A percentile compares a stretch with the other conserved stretches of the same genome.
phyloP scores from a whole-genome alignment of 2,329 filamentous ascomycete genomes.

The Drechmeria coniospora region DNA sequence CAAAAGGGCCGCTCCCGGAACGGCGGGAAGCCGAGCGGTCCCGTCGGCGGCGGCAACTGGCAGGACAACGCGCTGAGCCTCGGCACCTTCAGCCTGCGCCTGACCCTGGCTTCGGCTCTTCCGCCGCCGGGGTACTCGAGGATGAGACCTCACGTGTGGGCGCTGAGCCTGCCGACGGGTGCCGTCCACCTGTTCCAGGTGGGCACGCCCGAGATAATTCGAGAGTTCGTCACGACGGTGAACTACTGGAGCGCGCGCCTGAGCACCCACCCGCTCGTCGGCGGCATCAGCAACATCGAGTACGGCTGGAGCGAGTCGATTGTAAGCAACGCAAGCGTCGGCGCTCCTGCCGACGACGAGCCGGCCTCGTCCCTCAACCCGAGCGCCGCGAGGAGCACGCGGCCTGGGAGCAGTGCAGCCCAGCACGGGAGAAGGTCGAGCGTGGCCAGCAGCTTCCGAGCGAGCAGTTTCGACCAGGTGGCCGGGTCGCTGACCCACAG shows the following conservation, averaged over 20 bases:
- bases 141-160: conserved; percentile 81
- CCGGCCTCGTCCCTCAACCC: conserved; percentile 15
- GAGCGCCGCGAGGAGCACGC: conserved; percentile 21
- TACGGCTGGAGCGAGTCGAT: conserved; percentile 90
- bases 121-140: conserved; percentile 90
- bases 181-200: conserved; percentile 98
- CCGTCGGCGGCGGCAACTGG: conserved; percentile 95
- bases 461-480: conserved; percentile 46
- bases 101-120: conserved; percentile 80
- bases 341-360: conserved; percentile 38
- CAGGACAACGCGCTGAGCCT: conserved; percentile 88
- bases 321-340: conserved; percentile 45
- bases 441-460: conserved; percentile 36
- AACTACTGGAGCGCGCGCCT: conserved; percentile 97
- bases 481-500: conserved; percentile 35
- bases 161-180: conserved; percentile 76
- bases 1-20: conserved; percentile 45
- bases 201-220: conserved; percentile 84
- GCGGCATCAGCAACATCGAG: conserved; percentile 91
- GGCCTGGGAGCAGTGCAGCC: conserved; percentile 35
- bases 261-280: conserved; percentile 82
- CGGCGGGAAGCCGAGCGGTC: conserved; percentile 35
- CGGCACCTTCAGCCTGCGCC: conserved; percentile 73
- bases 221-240: conserved; percentile 83
- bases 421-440: conserved; percentile 23